Evolutionary conservation across 352 stramenopile genomes (phyloP), one percentile per base, ranked within the genome.

Genomic region (Globisporangium iwayamae): DNA sequence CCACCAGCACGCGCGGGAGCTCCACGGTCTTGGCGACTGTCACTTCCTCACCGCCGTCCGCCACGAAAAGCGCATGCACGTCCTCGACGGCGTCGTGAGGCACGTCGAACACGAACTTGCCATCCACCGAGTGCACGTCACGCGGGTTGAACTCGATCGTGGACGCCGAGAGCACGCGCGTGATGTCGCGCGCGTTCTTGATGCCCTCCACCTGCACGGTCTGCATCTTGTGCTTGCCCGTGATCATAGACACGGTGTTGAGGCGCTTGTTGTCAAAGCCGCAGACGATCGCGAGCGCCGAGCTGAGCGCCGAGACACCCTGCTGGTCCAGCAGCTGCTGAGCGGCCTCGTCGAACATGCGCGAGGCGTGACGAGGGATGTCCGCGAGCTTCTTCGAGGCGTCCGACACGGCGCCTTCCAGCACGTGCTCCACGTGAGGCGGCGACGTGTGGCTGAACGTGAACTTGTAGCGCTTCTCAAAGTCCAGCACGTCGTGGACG

Each of bases 381-480:
- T 76, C 66, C 20, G 62, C 39, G 18, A 95, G 64, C 62, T 83
- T 84, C 65, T 81, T 78, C 28, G 62, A 70, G 9, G 85, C 78
- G 36, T 88, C 87, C 18, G 70, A 63, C 41, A 91, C 56, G 1
- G 76, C 81, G 11, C 72, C 68, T 16, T 78, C 73, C n/a, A 92
- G 71, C 68, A 91, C 74, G 55, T 86, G 74, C 69, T 91, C 79
- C 6, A 83, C 71, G 32, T 71, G 72, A 38, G 86, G 83, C 1
- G 79, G 56, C 4, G 81, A 74, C 6, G 78, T 65, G 63, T 93
- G 84, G 38, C 65, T 55, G 56, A 93, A 93, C 51, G 72, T 82
- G 55, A 91, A 85, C 66, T 91, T 86, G 78, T 82, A 93, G 38
- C 80, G 79, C 68, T 78, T 83, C 70, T 93, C 79, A 69, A 93